phyloP scores from a whole-genome alignment of 2,329 filamentous ascomycete species.

The Ophiognomonia clavigignenti-juglandacearum region DNA sequence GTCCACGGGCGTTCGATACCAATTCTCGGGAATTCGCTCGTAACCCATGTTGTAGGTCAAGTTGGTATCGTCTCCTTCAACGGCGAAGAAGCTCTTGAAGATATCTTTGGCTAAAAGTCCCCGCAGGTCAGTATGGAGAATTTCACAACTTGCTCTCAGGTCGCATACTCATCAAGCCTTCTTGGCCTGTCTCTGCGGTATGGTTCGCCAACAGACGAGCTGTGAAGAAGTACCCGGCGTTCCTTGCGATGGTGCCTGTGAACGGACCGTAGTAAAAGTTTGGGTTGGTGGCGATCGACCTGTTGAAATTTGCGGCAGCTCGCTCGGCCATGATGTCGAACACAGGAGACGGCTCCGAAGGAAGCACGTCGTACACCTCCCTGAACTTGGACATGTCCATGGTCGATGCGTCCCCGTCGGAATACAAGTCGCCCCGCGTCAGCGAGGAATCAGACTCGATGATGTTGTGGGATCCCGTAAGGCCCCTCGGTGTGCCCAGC shows the following conservation, averaged over 20 bases:
- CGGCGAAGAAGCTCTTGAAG: conserved; percentile 42
- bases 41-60: conserved; percentile 40
- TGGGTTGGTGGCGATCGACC: conserved; percentile 45
- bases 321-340: conserved; percentile 35
- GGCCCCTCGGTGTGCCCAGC: conserved; percentile 39
- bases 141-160: background rate
- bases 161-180: conserved; percentile 22
- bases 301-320: conserved; percentile 37
- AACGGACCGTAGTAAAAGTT: conserved; percentile 51
- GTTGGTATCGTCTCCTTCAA: conserved; percentile 32
- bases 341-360: conserved; percentile 33
- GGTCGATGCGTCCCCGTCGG: conserved; percentile 42
- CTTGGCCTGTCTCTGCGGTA: conserved; percentile 25
- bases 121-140: too few relatives aligned
- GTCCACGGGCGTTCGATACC: conserved; percentile 38
- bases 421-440: conserved; percentile 48
- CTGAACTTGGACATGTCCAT: conserved; percentile 49
- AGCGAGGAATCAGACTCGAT: conserved; percentile 50
- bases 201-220: conserved; percentile 40
- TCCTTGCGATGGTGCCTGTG: conserved; percentile 42
- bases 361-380: conserved; percentile 37
- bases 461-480: conserved; percentile 49
- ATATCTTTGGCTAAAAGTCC: conserved; percentile 25
- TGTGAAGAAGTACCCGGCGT: conserved; percentile 42
- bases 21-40: conserved; percentile 48